phyloP scores from a whole-genome alignment of 1,139 yeast species.

The Candida albicans region DNA sequence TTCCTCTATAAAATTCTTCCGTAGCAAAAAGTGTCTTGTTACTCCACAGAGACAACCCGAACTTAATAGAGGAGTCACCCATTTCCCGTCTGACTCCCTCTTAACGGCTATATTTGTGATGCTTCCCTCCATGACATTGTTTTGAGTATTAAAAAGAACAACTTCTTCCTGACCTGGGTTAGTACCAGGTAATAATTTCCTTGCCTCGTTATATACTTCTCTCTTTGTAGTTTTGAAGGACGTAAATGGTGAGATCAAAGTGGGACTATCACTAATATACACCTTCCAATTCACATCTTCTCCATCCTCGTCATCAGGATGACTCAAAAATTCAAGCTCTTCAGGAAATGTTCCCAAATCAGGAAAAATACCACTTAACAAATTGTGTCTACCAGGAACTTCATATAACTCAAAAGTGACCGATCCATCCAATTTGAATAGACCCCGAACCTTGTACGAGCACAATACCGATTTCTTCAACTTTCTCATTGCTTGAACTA shows the following conservation, averaged over 20 bases:
- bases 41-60: constrained; percentile 90
- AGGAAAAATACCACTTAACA: constrained; percentile 41
- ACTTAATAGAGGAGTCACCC: constrained; percentile 78
- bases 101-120: constrained; percentile 77
- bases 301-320: constrained; percentile 13
- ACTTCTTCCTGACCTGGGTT: constrained; percentile 60
- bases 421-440: constrained; percentile 49
- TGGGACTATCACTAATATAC: constrained; percentile 56
- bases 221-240: constrained; percentile 86
- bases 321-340: constrained; percentile 15
- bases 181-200: constrained; percentile 48
- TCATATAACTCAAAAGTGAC: constrained; percentile 52
- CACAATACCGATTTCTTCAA: constrained; percentile 25
- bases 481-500: constrained; percentile 42
- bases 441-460: constrained; percentile 62
- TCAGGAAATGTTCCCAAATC: constrained; percentile 1
- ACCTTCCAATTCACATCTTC: constrained; percentile 50
- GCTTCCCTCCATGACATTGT: constrained; percentile 77
- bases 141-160: constrained; percentile 59
- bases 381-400: constrained; percentile 34
- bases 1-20: constrained; percentile 57
- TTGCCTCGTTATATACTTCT: constrained; percentile 59
- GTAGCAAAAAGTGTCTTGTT: constrained; percentile 63
- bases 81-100: constrained; percentile 43
- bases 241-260: constrained; percentile 70